These are phyloP conservation scores for Dacryopinax primogenitus DNA, from an alignment of 768 basidiomycete genomes.

Conservation along the genomic window DNA sequence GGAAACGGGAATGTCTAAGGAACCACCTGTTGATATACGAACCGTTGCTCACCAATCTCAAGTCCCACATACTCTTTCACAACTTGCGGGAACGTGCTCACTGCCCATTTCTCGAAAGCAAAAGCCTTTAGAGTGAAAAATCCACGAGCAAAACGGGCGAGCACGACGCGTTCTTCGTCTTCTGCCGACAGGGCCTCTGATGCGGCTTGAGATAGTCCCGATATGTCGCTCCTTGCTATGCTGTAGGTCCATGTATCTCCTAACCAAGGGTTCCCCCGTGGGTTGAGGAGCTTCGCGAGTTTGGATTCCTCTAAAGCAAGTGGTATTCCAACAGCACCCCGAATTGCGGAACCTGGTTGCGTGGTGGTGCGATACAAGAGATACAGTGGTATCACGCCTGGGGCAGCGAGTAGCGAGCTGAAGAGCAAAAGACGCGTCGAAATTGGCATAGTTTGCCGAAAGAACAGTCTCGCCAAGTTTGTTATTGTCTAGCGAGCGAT, in stretches of 20 bases:
- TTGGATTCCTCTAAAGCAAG: neutral
- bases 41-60: neutral
- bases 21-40: neutral
- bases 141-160: neutral
- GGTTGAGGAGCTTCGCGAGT: neutral
- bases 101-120: neutral
- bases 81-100: neutral
- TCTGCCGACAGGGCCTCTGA: neutral
- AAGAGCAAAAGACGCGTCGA: neutral
- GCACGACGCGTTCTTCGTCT: neutral
- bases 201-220: neutral
- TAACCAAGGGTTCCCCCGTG: neutral
- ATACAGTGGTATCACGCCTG: slow-evolving; percentile 2
- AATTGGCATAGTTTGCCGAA: neutral
- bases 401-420: neutral
- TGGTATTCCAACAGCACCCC: neutral
- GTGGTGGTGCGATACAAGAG: neutral
- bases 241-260: neutral
- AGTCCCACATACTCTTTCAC: neutral
- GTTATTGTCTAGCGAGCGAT: neutral
- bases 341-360: neutral
- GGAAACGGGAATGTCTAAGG: neutral
- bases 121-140: neutral
- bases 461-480: neutral
- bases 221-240: neutral